Base-by-base conservation (phyloP, 176 grass and related monocot species). In the Bromus sterilis region DNA sequence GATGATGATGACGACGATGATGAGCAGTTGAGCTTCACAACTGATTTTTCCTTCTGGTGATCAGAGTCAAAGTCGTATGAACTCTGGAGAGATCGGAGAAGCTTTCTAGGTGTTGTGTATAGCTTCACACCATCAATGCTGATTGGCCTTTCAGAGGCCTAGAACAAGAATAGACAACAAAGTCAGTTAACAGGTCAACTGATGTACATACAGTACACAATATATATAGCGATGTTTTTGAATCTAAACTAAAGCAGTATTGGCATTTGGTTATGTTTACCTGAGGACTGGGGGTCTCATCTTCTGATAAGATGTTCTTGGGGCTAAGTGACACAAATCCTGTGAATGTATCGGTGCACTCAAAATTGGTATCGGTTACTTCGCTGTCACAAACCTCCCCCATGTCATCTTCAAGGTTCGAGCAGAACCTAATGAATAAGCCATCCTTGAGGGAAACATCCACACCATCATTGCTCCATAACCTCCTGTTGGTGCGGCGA, bases 391-490 rank as follows among this genome's bases (percentile, higher is more conserved):
- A 84, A 24, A 75, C 86, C 59, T 91, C 77, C 2, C 77, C 95
- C 67, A 87, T 48, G 34, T 89, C 92, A 75, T 78, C 76, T 46
- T 79, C 74, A 65, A 60, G 77, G 32, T 43, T 56, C 46, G 82
- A 74, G 65, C 88, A 93, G 46, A 89, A 62, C 55, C 79, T 91
- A 36, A 95, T 71, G 81, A 91, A 90, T 39, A 99, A 60, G 29
- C 93, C 89, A 83, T 99, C 96, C 89, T 93, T 99, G 33, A 95
- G 86, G 86, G 96, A 95, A 44, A 95, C 89, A 91, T 93, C 96
- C 10, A 93, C 89, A 67, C 75, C 51, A 71, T 95, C 96, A 56
- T 82, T 84, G 75, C 40, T 86, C 96, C 96, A 99, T 39, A 95
- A 61, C 75, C 90, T 93, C 63, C 96, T 84, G 61, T 87, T 95